These are phyloP conservation scores for Scortechinia acanthostroma DNA, from an alignment of 2,329 filamentous ascomycete genomes.

Conservation along the genomic window DNA sequence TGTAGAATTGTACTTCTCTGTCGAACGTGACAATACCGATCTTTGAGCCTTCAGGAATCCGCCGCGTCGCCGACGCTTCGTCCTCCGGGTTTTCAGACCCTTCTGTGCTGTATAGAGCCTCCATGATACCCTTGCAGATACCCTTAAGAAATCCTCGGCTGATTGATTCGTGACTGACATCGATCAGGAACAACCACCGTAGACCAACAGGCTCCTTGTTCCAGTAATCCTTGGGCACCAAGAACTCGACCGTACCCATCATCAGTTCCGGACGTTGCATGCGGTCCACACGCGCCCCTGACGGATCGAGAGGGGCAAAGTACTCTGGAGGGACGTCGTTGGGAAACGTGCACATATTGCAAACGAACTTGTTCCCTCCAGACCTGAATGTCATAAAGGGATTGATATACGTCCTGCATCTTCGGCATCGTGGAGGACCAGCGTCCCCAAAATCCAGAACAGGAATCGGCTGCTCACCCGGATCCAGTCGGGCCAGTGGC, in stretches of 20 bases:
- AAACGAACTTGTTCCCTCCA: conserved; percentile 92
- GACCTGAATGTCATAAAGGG: conserved; percentile 97
- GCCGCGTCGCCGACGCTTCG: conserved; percentile 40
- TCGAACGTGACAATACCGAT: conserved; percentile 95
- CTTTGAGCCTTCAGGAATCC: conserved; percentile 72
- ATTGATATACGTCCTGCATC: conserved; percentile 95
- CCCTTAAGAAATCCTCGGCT: conserved; percentile 86
- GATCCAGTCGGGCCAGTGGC: conserved; percentile 74
- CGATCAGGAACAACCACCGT: conserved; percentile 83
- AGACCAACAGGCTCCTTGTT: conserved; percentile 85
- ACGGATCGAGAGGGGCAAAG: conserved; percentile 82
- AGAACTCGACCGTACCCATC: conserved; percentile 87
- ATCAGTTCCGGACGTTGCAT: conserved; percentile 83
- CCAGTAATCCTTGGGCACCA: conserved; percentile 98
- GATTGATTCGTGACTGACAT: conserved; percentile 84
- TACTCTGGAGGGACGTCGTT: conserved; percentile 91
- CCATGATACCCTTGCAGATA: conserved; percentile 81
- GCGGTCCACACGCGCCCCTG: conserved; percentile 80
- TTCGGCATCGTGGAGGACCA: conserved; percentile 82
- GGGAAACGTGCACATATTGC: conserved; percentile 95
- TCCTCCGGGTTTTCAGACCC: conserved; percentile 39
- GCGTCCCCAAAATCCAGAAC: conserved; percentile 89
- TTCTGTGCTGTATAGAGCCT: conserved; percentile 73
- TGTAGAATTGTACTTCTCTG: conserved; percentile 96
- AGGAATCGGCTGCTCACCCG: conserved; percentile 80